These are phyloP conservation scores for Alternaria brassicae DNA, from an alignment of 2,329 filamentous ascomycete genomes.

Conservation along the genomic window DNA sequence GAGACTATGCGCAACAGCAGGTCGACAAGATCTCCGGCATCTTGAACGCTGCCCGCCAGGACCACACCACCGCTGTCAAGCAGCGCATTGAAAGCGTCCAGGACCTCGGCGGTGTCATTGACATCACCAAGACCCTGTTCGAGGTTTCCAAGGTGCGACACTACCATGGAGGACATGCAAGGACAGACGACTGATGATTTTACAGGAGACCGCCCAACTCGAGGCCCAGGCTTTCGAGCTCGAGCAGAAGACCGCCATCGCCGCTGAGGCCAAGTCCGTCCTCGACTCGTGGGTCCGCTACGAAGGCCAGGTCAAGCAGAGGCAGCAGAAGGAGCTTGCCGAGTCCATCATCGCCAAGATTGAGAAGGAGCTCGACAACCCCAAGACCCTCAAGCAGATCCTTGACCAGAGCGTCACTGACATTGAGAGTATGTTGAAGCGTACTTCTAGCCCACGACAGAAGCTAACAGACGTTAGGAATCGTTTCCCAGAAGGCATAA, in stretches of 20 bases:
- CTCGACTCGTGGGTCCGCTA: constrained; percentile 99
- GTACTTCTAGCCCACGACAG: too few species aligned
- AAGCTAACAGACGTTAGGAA: constrained; percentile 41
- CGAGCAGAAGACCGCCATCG: constrained; percentile 93
- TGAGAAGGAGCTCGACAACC: constrained; percentile 97
- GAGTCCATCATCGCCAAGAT: constrained; percentile 95
- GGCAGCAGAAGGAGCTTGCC: constrained; percentile 96
- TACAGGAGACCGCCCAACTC: constrained; percentile 91
- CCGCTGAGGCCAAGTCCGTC: constrained; percentile 90
- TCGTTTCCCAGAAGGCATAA: constrained; percentile 51
- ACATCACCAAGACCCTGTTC: constrained; percentile 96
- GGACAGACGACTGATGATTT: constrained; percentile 32
- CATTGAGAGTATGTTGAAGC: constrained; percentile 79
- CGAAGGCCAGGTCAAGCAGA: constrained; percentile 97
- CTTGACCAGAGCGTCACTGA: constrained; percentile 95
- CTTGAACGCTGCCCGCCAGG: constrained; percentile 89
- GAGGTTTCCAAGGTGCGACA: constrained; percentile 90
- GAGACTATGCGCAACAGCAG: constrained; percentile 88
- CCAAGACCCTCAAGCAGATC: constrained; percentile 96
- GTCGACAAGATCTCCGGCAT: constrained; percentile 93
- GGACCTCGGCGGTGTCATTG: constrained; percentile 92
- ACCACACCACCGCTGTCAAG: constrained; percentile 96
- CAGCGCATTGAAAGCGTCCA: constrained; percentile 90
- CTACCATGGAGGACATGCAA: constrained; percentile 26
- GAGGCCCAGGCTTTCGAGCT: constrained; percentile 97